These are phyloP conservation scores for Ampelocalamus luodianensis DNA, from an alignment of 176 grass and related monocot species.

Conservation along the genomic window DNA sequence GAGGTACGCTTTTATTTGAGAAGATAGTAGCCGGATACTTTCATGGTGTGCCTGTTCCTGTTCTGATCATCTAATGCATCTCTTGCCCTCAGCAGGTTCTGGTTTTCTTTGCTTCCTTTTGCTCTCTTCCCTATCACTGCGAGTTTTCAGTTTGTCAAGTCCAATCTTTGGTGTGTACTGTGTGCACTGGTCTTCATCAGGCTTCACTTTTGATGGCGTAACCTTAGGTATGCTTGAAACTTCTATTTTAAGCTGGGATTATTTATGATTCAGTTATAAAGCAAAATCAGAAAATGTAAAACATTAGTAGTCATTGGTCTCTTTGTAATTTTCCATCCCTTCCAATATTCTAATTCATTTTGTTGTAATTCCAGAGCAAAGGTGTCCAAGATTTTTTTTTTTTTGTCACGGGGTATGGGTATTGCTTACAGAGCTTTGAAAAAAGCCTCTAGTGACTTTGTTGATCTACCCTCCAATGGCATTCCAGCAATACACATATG, in stretches of 20 bases:
- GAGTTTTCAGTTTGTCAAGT: slow-evolving; percentile 29
- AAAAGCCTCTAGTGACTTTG: slow-evolving; percentile 53
- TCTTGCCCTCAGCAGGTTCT: slow-evolving; percentile 39
- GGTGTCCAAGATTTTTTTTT: slow-evolving; percentile 36
- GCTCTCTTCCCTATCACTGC: slow-evolving; percentile 20
- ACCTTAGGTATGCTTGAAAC: slow-evolving; percentile 31
- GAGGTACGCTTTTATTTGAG: slow-evolving; percentile 50
- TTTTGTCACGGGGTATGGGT: slow-evolving; percentile 50
- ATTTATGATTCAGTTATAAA: background rate
- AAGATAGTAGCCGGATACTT: background rate
- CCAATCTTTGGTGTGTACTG: slow-evolving; percentile 17
- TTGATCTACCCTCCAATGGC: slow-evolving; percentile 48
- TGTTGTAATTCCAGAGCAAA: slow-evolving; percentile 43
- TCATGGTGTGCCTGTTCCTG: background rate
- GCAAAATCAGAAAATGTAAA: background rate
- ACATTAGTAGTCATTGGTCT: background rate
- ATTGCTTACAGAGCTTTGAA: slow-evolving; percentile 53
- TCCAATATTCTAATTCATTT: slow-evolving; percentile 4
- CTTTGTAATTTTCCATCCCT: background rate
- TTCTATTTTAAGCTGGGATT: background rate
- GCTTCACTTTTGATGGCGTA: slow-evolving; percentile 37
- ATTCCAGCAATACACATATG: slow-evolving; percentile 45
- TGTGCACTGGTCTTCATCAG: slow-evolving; percentile 22
- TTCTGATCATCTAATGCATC: slow-evolving; percentile 2
- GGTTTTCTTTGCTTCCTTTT: slow-evolving; percentile 38